Conservation (phyloP, 2,329 filamentous ascomycete species). For the Emmonsiellopsis sp. region DNA sequence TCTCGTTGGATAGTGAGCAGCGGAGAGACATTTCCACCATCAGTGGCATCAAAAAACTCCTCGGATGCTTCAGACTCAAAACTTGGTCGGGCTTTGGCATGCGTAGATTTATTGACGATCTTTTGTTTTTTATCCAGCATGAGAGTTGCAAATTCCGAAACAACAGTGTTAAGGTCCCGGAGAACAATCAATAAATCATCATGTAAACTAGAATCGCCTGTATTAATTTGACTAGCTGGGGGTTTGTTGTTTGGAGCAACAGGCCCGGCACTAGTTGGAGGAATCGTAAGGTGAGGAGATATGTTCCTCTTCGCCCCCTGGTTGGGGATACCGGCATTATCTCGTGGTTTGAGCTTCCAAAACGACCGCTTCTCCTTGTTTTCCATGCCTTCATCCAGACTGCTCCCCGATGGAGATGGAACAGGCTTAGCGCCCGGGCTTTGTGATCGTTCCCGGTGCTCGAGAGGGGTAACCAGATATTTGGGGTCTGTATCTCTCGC, state of each 20-base stretch:
- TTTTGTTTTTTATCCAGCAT: constrained; percentile 71
- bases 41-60: constrained; percentile 91
- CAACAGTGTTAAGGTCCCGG: constrained; percentile 71
- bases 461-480: constrained; percentile 27
- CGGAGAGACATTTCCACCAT: constrained; percentile 47
- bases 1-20: constrained; percentile 66
- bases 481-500: constrained; percentile 74
- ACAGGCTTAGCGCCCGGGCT: constrained; percentile 16
- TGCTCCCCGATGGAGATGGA: constrained; percentile 19
- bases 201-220: constrained; percentile 46
- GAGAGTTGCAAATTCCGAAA: constrained; percentile 70
- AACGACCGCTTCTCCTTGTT: constrained; percentile 60
- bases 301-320: constrained; percentile 38
- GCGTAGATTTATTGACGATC: constrained; percentile 47
- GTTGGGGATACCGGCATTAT: constrained; percentile 29
- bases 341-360: constrained; percentile 81
- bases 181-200: constrained; percentile 78
- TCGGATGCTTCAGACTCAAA: constrained; percentile 74
- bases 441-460: constrained; percentile 23
- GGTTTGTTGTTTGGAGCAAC: constrained; percentile 21
- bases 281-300: constrained; percentile 45
- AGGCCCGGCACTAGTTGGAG: constrained; percentile 27
- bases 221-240: background rate
- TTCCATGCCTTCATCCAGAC: constrained; percentile 23
- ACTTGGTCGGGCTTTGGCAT: constrained; percentile 52